Evolutionary conservation across 805 yeast species (phyloP).

Genomic region (Saccharomyces jurei): DNA sequence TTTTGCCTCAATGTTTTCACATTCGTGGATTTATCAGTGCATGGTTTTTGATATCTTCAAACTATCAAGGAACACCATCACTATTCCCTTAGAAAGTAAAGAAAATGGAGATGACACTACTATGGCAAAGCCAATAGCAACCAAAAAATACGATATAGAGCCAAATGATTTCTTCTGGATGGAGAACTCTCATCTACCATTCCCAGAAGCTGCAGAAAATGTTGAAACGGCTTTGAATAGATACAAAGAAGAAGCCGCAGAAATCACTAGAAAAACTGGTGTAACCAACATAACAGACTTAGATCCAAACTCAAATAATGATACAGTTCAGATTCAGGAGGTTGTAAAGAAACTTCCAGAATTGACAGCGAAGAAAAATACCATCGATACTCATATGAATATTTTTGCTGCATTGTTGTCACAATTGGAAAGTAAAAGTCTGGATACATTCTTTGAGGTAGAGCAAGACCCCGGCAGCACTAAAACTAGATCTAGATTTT

Average conservation of each 20-base stretch:
- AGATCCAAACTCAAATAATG: slow-evolving; percentile 44
- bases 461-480: slow-evolving; percentile 65
- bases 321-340: slow-evolving; percentile 63
- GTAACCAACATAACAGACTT: slow-evolving; percentile 67
- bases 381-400: slow-evolving; percentile 95
- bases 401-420: slow-evolving; percentile 77
- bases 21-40: slow-evolving; percentile 96
- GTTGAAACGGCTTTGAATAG: slow-evolving; percentile 75
- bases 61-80: slow-evolving; percentile 74
- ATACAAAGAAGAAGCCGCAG: slow-evolving; percentile 83
- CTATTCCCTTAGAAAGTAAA: slow-evolving; percentile 39
- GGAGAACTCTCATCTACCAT: slow-evolving; percentile 75
- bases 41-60: slow-evolving; percentile 88
- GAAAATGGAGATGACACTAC: slow-evolving; percentile 17
- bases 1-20: slow-evolving; percentile 87
- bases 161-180: slow-evolving; percentile 92
- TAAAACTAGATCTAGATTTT: slow-evolving; percentile 47
- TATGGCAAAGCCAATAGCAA: slow-evolving; percentile 12
- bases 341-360: slow-evolving; percentile 92
- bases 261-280: slow-evolving; percentile 67
- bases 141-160: slow-evolving; percentile 77
- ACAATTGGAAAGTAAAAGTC: slow-evolving; percentile 75
- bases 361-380: slow-evolving; percentile 75
- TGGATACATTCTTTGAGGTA: slow-evolving; percentile 88
- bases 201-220: slow-evolving; percentile 98